These are phyloP conservation scores for Hyaloscypha finlandica DNA, from an alignment of 495 filamentous ascomycete species.

Conservation along the genomic window DNA sequence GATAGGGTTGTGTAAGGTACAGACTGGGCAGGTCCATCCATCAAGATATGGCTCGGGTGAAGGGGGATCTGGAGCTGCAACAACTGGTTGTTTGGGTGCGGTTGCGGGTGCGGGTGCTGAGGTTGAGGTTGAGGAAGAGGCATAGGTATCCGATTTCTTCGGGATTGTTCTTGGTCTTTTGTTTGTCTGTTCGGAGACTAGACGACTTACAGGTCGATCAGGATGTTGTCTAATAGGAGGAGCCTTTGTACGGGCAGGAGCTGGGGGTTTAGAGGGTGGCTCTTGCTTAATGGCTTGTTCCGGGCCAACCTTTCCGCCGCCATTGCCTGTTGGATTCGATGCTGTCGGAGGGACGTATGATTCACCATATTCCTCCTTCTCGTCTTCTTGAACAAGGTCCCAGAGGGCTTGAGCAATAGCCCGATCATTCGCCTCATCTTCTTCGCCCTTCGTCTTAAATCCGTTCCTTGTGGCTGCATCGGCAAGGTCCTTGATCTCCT, in stretches of 20 bases:
- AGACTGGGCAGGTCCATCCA: constrained; percentile 75
- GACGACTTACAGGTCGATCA: constrained; percentile 30
- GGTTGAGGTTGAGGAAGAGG: constrained; percentile 10
- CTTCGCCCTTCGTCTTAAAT: constrained; percentile 80
- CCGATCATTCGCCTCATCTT: constrained; percentile 85
- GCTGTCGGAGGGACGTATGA: constrained; percentile 65
- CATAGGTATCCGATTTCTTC: constrained; percentile 23
- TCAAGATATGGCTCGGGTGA: constrained; percentile 23
- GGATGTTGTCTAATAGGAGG: constrained; percentile 26
- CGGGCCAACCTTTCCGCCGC: constrained; percentile 30
- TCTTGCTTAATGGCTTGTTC: constrained; percentile 12
- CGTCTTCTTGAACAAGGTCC: constrained; percentile 85
- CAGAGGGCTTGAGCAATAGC: constrained; percentile 88
- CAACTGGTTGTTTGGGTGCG: not conserved
- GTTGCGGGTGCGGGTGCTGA: not conserved
- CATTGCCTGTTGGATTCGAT: constrained; percentile 60
- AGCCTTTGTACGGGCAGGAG: constrained; percentile 5
- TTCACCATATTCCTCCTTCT: constrained; percentile 62
- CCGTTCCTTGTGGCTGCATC: constrained; percentile 72
- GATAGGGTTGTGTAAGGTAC: constrained; percentile 80
- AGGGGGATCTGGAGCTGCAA: constrained; percentile 8
- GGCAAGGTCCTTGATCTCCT: constrained; percentile 60
- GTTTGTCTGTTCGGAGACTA: constrained; percentile 33
- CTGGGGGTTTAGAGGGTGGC: constrained; percentile 1
- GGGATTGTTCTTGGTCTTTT: constrained; percentile 27